Evolutionary conservation across 768 basidiomycete species (phyloP).

Genomic region (Serendipita sp.): DNA sequence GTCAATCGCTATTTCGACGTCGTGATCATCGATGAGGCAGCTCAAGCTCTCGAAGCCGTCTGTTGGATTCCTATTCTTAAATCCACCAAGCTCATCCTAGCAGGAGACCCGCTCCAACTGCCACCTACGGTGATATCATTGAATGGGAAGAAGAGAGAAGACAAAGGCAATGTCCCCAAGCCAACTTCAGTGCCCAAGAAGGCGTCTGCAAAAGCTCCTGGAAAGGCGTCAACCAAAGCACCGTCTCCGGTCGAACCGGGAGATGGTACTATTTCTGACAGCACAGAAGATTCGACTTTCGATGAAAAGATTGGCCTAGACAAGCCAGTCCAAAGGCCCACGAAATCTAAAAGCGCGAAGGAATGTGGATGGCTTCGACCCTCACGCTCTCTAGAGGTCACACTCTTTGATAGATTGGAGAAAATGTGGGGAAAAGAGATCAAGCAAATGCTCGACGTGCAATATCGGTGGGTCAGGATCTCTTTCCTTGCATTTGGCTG

Average conservation of each 20-base stretch:
- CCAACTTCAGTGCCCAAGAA: slow-evolving; percentile 3
- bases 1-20: slow-evolving; percentile 73
- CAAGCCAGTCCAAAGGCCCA: not conserved
- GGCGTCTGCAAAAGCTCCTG: not conserved
- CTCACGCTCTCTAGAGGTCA: slow-evolving; percentile 66
- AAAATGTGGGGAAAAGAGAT: slow-evolving; percentile 69
- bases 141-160: slow-evolving; percentile 24
- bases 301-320: slow-evolving; percentile 8
- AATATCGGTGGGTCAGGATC: slow-evolving; percentile 52
- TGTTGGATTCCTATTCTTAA: slow-evolving; percentile 97
- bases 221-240: not conserved
- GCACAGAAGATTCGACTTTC: slow-evolving; percentile 9
- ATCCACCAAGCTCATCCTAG: slow-evolving; percentile 74
- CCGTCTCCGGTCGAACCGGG: not conserved
- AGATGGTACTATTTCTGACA: not conserved
- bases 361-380: slow-evolving; percentile 27
- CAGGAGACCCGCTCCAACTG: slow-evolving; percentile 91
- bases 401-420: slow-evolving; percentile 85
- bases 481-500: slow-evolving; percentile 2
- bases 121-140: slow-evolving; percentile 82
- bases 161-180: slow-evolving; percentile 6
- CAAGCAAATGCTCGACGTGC: slow-evolving; percentile 76
- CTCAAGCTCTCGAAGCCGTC: slow-evolving; percentile 20
- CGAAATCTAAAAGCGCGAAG: not conserved
- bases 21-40: slow-evolving; percentile 75